Evolutionary conservation across 2,329 filamentous ascomycete genomes (phyloP), one percentile per base, ranked within the genome.

Genomic region (Alternaria sp.): DNA sequence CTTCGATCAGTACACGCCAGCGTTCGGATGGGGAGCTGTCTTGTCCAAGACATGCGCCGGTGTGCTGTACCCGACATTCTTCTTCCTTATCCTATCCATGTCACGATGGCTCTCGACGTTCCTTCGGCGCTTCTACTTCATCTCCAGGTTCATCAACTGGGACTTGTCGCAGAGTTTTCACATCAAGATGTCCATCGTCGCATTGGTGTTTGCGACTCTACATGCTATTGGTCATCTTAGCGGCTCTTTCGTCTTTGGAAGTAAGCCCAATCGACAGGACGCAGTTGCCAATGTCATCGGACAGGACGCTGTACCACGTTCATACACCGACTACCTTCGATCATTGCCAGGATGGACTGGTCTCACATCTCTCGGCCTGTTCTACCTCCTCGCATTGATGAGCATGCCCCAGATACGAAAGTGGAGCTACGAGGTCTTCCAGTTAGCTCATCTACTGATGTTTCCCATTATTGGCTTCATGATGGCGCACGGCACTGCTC

Each of bases 51-150:
- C 84, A 0, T 84, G 79, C 46, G 86, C 86, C 10, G 87, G 87
- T 4, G 83, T 84, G 0, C 69, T 88, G 1, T 88, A 87, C 53
- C 86, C 86, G 18, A 87, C 86, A 1, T 82, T 88, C 60, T 88
- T 88, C 76, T 87, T 88, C 67, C 79, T 88, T 60, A 80, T 88
- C 7, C 76, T 88, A 6, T 87, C 85, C 69, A 88, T 88, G 86
- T 87, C 84, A 14, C 79, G 87, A 26, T 87, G 86, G 76, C 82
- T 87, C 20, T 83, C 86, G 3, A 88, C 86, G 0, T 84, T 83
- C 58, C 72, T 87, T 43, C 81, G 86, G 15, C 77, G 83, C n/a
- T 86, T 81, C 11, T 86, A 85, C 65, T 78, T 82, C 57, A 76
- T 88, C 61, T 86, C 84, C 3, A 81, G 84, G 0, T 85, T 88